A percentile compares a stretch with the other conserved stretches of the same genome.
Conservation (phyloP, 2,329 filamentous ascomycete species). For the Orbilia ellipsospora region DNA sequence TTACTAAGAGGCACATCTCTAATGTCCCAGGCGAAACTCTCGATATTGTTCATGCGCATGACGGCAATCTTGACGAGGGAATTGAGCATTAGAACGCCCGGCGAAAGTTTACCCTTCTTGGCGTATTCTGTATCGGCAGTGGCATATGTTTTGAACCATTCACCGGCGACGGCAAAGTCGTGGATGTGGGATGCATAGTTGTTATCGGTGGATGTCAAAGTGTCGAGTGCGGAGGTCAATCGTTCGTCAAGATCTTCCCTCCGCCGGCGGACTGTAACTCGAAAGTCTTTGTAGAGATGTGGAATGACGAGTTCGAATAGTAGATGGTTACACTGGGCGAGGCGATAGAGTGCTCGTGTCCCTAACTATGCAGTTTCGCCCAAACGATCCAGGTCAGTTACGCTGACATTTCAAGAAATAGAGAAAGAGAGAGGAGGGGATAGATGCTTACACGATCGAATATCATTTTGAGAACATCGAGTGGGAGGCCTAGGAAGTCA, state of each 20-base stretch:
- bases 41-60: constrained; percentile 54
- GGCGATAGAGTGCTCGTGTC: constrained; percentile 49
- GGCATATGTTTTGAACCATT: constrained; percentile 55
- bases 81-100: constrained; percentile 54
- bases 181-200: constrained; percentile 54
- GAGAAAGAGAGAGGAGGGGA: not conserved
- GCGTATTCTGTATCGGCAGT: constrained; percentile 50
- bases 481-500: constrained; percentile 49
- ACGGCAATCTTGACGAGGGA: constrained; percentile 55
- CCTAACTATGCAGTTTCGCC: constrained; percentile 28
- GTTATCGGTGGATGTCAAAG: constrained; percentile 51
- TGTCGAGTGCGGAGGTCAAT: constrained; percentile 50
- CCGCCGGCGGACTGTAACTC: constrained; percentile 51
- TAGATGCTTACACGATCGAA: constrained; percentile 50
- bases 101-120: constrained; percentile 54
- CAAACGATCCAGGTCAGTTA: not conserved
- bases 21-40: constrained; percentile 55
- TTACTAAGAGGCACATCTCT: constrained; percentile 53
- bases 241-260: constrained; percentile 53
- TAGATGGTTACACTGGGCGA: constrained; percentile 53
- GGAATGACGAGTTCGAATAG: constrained; percentile 55
- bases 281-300: constrained; percentile 55
- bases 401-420: not conserved
- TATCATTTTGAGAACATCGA: constrained; percentile 55
- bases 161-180: constrained; percentile 52